Percentiles rank a stretch among this genome's conserved stretches.
Evolutionary conservation across 805 yeast species (phyloP).

Genomic region (Metschnikowia dekortorum): DNA sequence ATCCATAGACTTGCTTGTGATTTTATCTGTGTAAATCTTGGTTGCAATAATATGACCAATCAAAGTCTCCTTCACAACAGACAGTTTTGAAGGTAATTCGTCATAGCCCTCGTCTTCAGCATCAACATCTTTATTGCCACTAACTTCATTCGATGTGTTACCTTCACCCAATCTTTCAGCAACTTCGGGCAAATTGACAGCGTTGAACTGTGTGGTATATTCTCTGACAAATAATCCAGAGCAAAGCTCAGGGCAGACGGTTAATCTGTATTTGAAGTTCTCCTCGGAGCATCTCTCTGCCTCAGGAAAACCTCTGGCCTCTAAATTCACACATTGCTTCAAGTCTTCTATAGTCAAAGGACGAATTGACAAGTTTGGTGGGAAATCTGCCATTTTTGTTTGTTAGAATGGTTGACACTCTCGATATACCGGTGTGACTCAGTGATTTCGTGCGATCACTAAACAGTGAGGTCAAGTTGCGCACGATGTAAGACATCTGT

Average conservation of each 20-base stretch:
- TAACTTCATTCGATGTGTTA: conserved; percentile 9
- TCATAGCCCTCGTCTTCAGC: conserved; percentile 27
- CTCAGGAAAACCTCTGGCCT: conserved; percentile 63
- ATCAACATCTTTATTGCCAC: conserved; percentile 15
- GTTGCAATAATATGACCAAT: conserved; percentile 83
- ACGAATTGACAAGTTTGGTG: conserved; percentile 40
- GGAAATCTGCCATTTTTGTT: conserved; percentile 38
- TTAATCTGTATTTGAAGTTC: conserved; percentile 61
- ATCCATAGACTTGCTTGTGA: conserved; percentile 59
- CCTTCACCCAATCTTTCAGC: conserved; percentile 32
- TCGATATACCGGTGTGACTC: neutral
- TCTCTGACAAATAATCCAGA: conserved; percentile 82
- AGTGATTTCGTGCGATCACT: neutral
- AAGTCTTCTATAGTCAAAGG: conserved; percentile 46
- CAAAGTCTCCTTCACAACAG: conserved; percentile 55
- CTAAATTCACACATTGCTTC: conserved; percentile 57
- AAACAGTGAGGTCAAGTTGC: too few relatives aligned
- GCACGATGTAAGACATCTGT: too few relatives aligned
- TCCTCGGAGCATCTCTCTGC: conserved; percentile 66
- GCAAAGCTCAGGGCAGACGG: conserved; percentile 83
- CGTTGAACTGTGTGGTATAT: conserved; percentile 45
- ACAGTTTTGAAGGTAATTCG: conserved; percentile 45
- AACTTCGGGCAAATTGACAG: conserved; percentile 38
- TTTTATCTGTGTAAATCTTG: conserved; percentile 48
- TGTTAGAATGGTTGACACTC: neutral